phyloP scores from a whole-genome alignment of 805 yeast genomes.

The Cyberlindnera nakhonratchasimensis region DNA sequence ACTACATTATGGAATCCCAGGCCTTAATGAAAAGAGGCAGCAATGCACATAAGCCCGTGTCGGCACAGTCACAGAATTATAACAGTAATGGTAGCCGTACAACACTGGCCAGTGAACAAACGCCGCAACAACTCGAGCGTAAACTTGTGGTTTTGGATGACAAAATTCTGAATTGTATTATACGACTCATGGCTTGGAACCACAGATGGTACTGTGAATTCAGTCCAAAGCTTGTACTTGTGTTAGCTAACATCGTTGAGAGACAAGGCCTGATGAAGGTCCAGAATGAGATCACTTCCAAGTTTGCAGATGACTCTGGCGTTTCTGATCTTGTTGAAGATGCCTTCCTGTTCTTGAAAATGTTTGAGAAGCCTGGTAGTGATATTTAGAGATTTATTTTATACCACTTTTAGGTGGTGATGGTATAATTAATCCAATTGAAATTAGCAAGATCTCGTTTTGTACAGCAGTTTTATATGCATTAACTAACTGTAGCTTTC shows the following conservation, averaged over 20 bases:
- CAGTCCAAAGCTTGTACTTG: slow-evolving; percentile 61
- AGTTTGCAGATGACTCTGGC: slow-evolving; percentile 55
- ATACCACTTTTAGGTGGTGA: neutral
- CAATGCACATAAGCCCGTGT: slow-evolving; percentile 4
- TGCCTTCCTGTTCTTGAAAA: slow-evolving; percentile 41
- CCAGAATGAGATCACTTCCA: slow-evolving; percentile 65
- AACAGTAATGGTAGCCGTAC: neutral
- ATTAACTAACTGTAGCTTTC: too few species aligned
- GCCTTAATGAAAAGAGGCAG: slow-evolving; percentile 27
- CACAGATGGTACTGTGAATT: slow-evolving; percentile 97
- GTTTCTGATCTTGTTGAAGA: slow-evolving; percentile 54
- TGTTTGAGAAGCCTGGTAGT: slow-evolving; percentile 16
- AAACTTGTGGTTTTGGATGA: slow-evolving; percentile 37
- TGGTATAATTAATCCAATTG: neutral
- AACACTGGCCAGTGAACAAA: slow-evolving; percentile 12
- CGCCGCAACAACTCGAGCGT: slow-evolving; percentile 30
- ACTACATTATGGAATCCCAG: slow-evolving; percentile 50
- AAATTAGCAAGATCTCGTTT: too few species aligned
- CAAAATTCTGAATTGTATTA: slow-evolving; percentile 58
- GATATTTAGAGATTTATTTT: slow-evolving; percentile 2
- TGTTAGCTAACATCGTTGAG: slow-evolving; percentile 57
- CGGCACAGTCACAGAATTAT: neutral
- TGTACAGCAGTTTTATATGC: too few species aligned
- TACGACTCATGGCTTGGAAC: slow-evolving; percentile 91
- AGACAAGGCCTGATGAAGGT: slow-evolving; percentile 80